Base-by-base conservation (phyloP, 192 early-diverging fungal species). In the Entomortierella parvispora region DNA sequence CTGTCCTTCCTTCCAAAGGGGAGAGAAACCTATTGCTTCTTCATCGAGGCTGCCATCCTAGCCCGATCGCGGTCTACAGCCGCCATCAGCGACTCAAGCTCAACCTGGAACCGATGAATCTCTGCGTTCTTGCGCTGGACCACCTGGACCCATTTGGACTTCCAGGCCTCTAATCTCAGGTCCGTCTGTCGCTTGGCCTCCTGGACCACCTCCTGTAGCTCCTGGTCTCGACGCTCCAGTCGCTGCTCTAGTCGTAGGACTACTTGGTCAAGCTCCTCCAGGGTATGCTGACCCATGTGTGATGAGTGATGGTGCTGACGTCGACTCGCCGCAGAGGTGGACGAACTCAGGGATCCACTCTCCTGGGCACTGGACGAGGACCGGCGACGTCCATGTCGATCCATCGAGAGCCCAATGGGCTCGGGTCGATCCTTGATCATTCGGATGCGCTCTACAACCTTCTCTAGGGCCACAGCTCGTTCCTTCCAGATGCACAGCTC, bases 81-180 rank as follows among this genome's bases (percentile, higher is more conserved):
- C 14, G 64, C 65, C 72, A 76, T 76, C 22, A 76, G 15, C 9
- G 64, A 62, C 59, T 76, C 72, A 40, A 77, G 74, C 47, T 68
- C 74, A 3, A 68, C 59, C 49, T 76, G 72, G 53, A 76, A 76
- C 29, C 72, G 64, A 32, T 77, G 65, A 22, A 77, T 77, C 49
- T 77, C 74, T 31, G 74, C 74, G 50, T 77, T 77, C 61, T 77
- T 77, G 52, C 74, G 74, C 46, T 77, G 74, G 3, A 77, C 74
- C 4, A 77, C 74, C 32, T 77, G 74, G 5, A 77, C 74, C 74
- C 74, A 77, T 32, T 77, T 77, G 46, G 74, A 50, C 33, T 77
- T 77, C 74, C 74, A 77, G 2, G 60, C 74, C 45, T 77, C 74
- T 31, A 77, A 47, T 28, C 74, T 43, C 47, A 56, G 54, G 31